A percentile compares a stretch with the other conserved stretches of the same genome.
Evolutionary conservation across 176 grass and related monocot genomes (phyloP).

Genomic region (Elymus sibiricus): DNA sequence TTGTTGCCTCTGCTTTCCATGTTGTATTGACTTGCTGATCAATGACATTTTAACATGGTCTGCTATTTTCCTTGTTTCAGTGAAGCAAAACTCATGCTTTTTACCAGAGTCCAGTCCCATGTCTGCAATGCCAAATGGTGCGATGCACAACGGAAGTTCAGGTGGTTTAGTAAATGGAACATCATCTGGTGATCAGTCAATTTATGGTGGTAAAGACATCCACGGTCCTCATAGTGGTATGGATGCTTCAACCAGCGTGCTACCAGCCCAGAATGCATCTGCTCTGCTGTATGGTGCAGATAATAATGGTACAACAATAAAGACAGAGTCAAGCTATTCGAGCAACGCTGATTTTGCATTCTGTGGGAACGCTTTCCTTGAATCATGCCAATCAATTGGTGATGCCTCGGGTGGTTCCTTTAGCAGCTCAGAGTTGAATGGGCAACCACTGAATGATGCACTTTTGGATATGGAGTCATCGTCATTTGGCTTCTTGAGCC

Average conservation of each 20-base stretch:
- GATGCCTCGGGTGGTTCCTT: conserved; percentile 91
- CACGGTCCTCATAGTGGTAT: conserved; percentile 42
- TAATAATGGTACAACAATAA: conserved; percentile 64
- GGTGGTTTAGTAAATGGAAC: conserved; percentile 49
- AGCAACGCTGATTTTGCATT: conserved; percentile 83
- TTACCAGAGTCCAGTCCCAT: conserved; percentile 46
- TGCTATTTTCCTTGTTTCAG: conserved; percentile 50
- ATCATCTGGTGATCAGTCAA: conserved; percentile 47
- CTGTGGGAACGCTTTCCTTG: conserved; percentile 69
- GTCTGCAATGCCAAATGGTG: conserved; percentile 45
- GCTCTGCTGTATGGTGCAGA: conserved; percentile 50
- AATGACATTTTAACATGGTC: conserved; percentile 10
- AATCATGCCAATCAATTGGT: conserved; percentile 71
- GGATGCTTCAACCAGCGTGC: conserved; percentile 46
- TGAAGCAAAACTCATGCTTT: conserved; percentile 74
- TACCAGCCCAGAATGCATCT: conserved; percentile 48
- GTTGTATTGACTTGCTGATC: conserved; percentile 8
- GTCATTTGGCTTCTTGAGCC: conserved; percentile 74
- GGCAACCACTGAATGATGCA: conserved; percentile 67
- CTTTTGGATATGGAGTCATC: conserved; percentile 79
- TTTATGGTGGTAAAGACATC: conserved; percentile 59
- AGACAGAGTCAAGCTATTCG: conserved; percentile 76
- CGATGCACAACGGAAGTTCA: conserved; percentile 61
- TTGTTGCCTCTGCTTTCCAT: neutral
- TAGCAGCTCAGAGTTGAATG: conserved; percentile 86